Conservation (phyloP, 352 stramenopile genomes). For the Phytophthora fragariaefolia region DNA sequence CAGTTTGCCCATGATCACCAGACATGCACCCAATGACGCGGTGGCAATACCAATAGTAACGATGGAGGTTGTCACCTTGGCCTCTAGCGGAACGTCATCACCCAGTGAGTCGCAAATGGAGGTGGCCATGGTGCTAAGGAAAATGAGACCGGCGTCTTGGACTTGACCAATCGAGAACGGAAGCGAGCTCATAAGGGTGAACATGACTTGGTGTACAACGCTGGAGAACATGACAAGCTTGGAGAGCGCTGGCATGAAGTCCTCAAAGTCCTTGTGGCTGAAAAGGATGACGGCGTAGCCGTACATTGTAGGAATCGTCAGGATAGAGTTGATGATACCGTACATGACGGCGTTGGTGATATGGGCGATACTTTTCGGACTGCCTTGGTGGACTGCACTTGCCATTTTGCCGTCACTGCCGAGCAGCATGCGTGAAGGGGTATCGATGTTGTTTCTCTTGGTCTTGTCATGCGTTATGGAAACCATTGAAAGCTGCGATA, state of each 20-base stretch:
- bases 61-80: slow-evolving; percentile 94
- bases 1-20: slow-evolving; percentile 94
- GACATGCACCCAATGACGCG: slow-evolving; percentile 86
- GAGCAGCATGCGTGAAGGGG: slow-evolving; percentile 37
- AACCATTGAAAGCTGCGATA: slow-evolving; percentile 22
- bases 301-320: slow-evolving; percentile 94
- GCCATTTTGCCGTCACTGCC: slow-evolving; percentile 18
- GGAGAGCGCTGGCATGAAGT: slow-evolving; percentile 89
- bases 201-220: slow-evolving; percentile 93
- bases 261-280: slow-evolving; percentile 85
- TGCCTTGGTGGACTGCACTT: background rate
- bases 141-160: slow-evolving; percentile 98
- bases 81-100: slow-evolving; percentile 56
- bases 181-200: slow-evolving; percentile 90
- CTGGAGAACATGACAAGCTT: slow-evolving; percentile 97
- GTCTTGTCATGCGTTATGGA: slow-evolving; percentile 25
- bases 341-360: slow-evolving; percentile 81
- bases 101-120: slow-evolving; percentile 86
- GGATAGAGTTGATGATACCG: slow-evolving; percentile 93
- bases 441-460: slow-evolving; percentile 23
- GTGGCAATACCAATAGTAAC: slow-evolving; percentile 94
- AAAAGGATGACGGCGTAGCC: slow-evolving; percentile 98
- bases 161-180: slow-evolving; percentile 98
- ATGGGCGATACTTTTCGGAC: slow-evolving; percentile 30
- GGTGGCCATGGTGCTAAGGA: slow-evolving; percentile 94